Evolutionary conservation across 164 flowering plant genomes (phyloP).

Genomic region (Liriodendron chinense): DNA sequence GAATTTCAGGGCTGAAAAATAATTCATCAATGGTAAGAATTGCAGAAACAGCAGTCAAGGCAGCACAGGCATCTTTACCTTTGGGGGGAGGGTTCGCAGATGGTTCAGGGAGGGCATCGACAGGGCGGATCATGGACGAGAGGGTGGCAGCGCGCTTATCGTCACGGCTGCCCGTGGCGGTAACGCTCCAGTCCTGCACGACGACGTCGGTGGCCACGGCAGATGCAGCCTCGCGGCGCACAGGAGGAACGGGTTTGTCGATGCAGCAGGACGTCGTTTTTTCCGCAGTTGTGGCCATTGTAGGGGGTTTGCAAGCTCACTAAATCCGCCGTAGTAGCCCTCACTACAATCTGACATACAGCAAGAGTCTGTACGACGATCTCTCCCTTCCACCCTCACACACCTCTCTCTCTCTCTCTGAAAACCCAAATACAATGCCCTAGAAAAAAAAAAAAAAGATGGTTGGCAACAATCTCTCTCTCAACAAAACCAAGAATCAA

Average conservation of each 20-base stretch:
- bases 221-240: constrained; percentile 16
- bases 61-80: constrained; percentile 1
- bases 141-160: constrained; percentile 26
- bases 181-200: constrained; percentile 42
- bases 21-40: too few species aligned
- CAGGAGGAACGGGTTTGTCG: constrained; percentile 1
- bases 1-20: too few species aligned
- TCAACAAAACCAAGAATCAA: too few species aligned
- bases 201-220: constrained; percentile 16
- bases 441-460: not conserved
- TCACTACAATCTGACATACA: constrained; percentile 75
- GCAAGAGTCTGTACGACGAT: constrained; percentile 27
- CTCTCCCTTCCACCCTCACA: constrained; percentile 10
- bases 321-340: constrained; percentile 64
- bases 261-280: constrained; percentile 55
- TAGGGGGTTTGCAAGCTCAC: constrained; percentile 66
- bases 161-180: constrained; percentile 25
- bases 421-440: not conserved
- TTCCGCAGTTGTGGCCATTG: constrained; percentile 97
- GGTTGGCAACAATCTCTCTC: too few species aligned
- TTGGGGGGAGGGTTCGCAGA: constrained; percentile 34
- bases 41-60: too few species aligned
- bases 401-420: not conserved
- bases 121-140: constrained; percentile 40
- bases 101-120: constrained; percentile 46